phyloP scores from a whole-genome alignment of 768 basidiomycete species.

The Pisolithus tinctorius region DNA sequence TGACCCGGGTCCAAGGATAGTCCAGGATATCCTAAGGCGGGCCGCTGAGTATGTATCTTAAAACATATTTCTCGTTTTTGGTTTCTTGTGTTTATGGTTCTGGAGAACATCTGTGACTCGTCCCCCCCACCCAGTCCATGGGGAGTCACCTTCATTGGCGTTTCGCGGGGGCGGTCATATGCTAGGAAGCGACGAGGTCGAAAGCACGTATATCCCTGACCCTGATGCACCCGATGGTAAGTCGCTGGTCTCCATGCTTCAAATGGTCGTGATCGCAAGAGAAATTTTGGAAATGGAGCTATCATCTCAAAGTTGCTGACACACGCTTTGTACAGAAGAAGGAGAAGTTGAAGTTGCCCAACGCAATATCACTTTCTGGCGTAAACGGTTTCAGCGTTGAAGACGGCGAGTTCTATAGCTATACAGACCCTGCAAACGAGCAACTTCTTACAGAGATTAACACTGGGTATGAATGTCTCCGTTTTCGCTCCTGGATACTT shows the following conservation, averaged over 20 bases:
- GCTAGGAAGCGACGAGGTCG: slow-evolving; percentile 86
- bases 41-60: slow-evolving; percentile 63
- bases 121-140: slow-evolving; percentile 8
- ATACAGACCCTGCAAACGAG: slow-evolving; percentile 71
- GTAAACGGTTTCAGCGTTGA: slow-evolving; percentile 89
- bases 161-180: slow-evolving; percentile 77
- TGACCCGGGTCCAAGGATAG: slow-evolving; percentile 52
- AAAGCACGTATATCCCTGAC: slow-evolving; percentile 71
- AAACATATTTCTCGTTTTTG: too few species aligned
- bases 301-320: too few species aligned
- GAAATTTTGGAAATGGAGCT: too few species aligned
- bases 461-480: slow-evolving; percentile 47
- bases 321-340: not conserved
- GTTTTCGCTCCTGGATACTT: not conserved
- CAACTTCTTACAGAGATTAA: slow-evolving; percentile 71
- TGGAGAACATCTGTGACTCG: slow-evolving; percentile 16
- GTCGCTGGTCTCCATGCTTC: not conserved
- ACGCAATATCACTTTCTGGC: slow-evolving; percentile 86
- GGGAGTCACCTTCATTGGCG: slow-evolving; percentile 15
- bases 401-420: slow-evolving; percentile 78
- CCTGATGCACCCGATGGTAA: slow-evolving; percentile 38
- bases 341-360: slow-evolving; percentile 51
- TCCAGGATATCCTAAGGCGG: slow-evolving; percentile 67
- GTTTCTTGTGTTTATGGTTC: not conserved
- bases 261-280: not conserved